Conservation (phyloP, 78 protist genomes). For the Guillardia theta region DNA sequence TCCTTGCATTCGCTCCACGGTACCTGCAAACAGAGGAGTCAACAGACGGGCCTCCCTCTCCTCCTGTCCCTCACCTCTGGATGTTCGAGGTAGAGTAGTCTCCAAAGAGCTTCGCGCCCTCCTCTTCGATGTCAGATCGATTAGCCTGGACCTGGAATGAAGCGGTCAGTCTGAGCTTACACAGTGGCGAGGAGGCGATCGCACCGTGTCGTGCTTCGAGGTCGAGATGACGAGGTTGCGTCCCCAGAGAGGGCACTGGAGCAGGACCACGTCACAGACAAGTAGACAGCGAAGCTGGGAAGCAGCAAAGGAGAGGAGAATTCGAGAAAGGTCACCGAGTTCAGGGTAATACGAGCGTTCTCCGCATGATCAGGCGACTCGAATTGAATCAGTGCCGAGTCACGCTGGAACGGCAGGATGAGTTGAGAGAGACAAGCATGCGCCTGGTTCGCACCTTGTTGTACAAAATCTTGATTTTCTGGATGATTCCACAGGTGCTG, state of each 20-base stretch:
- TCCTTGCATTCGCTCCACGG: not conserved
- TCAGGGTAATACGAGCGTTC: not conserved
- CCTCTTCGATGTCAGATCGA: not conserved
- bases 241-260: not conserved
- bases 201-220: not conserved
- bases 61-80: too few species aligned
- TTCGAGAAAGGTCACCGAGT: too few species aligned
- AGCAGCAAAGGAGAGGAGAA: not conserved
- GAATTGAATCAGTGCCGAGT: constrained; percentile 24
- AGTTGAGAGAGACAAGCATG: not conserved
- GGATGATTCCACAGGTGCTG: constrained; percentile 5
- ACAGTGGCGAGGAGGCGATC: not conserved
- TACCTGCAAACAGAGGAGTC: not conserved
- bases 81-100: not conserved
- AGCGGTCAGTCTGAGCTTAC: too few species aligned
- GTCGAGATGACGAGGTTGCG: not conserved
- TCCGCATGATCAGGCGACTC: not conserved
- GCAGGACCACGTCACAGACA: not conserved
- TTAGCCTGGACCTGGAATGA: not conserved
- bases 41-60: too few species aligned
- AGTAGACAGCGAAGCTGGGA: not conserved
- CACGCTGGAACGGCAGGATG: not conserved
- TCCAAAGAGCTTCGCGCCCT: not conserved
- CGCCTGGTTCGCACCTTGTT: not conserved
- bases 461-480: not conserved